Conservation (phyloP, 371 early-diverging fungal species). For the Nosema muscidifuracis region DNA sequence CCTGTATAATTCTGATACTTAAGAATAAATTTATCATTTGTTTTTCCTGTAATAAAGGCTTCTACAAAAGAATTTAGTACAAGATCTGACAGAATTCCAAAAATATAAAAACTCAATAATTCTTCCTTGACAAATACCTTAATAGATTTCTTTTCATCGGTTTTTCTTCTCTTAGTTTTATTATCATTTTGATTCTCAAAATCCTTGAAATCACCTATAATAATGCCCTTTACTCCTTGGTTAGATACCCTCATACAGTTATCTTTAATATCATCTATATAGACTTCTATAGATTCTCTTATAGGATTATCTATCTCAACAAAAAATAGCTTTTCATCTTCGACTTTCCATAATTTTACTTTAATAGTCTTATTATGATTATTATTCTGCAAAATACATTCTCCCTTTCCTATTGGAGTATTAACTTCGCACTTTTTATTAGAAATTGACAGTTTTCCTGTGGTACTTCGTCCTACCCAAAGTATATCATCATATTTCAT, state of each 20-base stretch:
- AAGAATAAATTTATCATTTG: neutral
- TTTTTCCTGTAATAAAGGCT: neutral
- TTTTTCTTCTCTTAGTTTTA: neutral
- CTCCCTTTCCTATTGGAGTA: slow-evolving; percentile 18
- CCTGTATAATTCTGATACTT: slow-evolving; percentile 17
- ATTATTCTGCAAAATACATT: slow-evolving; percentile 43
- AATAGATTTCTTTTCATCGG: neutral
- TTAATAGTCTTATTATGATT: neutral
- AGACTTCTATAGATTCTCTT: slow-evolving; percentile 14
- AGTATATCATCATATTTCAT: slow-evolving; percentile 13
- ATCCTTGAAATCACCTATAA: neutral
- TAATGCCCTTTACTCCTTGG: slow-evolving; percentile 35
- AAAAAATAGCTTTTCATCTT: slow-evolving; percentile 22
- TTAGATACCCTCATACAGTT: slow-evolving; percentile 14
- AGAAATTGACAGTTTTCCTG: neutral
- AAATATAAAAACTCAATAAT: slow-evolving; percentile 33
- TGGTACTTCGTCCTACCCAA: slow-evolving; percentile 6
- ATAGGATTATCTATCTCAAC: slow-evolving; percentile 49
- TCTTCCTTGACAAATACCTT: slow-evolving; percentile 22
- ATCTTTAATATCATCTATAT: neutral
- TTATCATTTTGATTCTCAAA: neutral
- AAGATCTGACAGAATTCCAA: neutral
- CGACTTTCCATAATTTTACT: slow-evolving; percentile 10
- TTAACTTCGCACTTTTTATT: neutral
- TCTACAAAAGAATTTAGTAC: neutral